These are phyloP conservation scores for Skeletonema potamos DNA, from an alignment of 108 stramenopile genomes.

Conservation along the genomic window DNA sequence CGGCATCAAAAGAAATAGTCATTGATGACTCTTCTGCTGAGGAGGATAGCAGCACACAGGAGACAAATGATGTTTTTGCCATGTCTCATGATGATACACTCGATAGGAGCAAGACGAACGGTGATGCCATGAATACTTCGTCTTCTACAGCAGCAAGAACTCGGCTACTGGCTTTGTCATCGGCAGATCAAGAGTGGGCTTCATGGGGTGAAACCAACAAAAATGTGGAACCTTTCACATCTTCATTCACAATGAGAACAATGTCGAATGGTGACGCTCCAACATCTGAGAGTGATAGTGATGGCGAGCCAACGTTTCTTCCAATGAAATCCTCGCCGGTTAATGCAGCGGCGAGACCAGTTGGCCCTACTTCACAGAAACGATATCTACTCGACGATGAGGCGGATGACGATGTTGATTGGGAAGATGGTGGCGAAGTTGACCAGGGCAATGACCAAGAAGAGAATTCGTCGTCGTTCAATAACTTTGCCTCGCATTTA, in stretches of 20 bases:
- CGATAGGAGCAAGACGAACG: conserved; percentile 2
- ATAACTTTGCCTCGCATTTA: background rate
- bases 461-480: background rate
- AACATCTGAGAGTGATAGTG: conserved; percentile 41
- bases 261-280: conserved; percentile 38
- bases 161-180: conserved; percentile 11
- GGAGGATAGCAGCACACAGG: background rate
- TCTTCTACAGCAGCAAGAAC: background rate
- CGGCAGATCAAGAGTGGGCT: conserved; percentile 42
- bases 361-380: background rate
- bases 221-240: background rate
- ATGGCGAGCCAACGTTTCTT: conserved; percentile 15
- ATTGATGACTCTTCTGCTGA: conserved; percentile 10
- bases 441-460: background rate
- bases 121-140: background rate
- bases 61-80: background rate
- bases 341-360: background rate
- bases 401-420: conserved; percentile 52
- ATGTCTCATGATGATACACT: background rate
- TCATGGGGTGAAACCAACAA: conserved; percentile 10
- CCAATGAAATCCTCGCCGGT: background rate
- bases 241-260: conserved; percentile 11
- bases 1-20: background rate
- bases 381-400: background rate
- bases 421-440: conserved; percentile 55